A percentile compares a stretch with the other conserved stretches of the same genome.
Evolutionary conservation across 164 flowering plant species (phyloP).

Genomic region (Brasenia schreberi): DNA sequence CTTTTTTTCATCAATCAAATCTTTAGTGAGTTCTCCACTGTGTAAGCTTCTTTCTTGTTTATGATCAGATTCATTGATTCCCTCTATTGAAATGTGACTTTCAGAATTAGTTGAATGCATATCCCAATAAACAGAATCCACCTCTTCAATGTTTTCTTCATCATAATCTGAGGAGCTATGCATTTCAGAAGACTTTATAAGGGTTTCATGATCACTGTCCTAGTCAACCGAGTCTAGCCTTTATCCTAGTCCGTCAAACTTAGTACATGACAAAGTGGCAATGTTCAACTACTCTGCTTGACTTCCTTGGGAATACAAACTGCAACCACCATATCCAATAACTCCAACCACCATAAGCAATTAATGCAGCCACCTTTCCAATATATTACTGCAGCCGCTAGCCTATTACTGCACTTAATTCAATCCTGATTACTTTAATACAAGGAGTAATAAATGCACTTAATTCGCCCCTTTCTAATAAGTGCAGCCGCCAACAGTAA

Average conservation of each 20-base stretch:
- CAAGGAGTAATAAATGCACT: too few species aligned
- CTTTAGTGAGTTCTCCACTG: not conserved
- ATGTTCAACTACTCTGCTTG: not conserved
- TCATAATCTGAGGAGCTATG: not conserved
- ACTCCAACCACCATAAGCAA: too few species aligned
- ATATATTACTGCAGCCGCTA: too few species aligned
- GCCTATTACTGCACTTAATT: too few species aligned
- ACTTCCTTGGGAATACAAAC: too few species aligned
- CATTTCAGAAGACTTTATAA: not conserved
- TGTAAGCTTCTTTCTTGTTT: too few species aligned
- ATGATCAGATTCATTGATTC: not conserved
- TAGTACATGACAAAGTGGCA: not conserved
- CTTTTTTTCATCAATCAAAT: not conserved
- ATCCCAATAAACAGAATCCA: not conserved
- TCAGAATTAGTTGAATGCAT: not conserved
- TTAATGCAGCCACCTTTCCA: too few species aligned
- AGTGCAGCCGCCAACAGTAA: too few species aligned
- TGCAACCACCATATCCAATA: too few species aligned
- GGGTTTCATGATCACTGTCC: not conserved
- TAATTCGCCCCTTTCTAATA: too few species aligned
- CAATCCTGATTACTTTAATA: too few species aligned
- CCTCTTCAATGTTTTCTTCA: not conserved
- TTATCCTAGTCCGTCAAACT: not conserved
- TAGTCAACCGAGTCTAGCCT: not conserved
- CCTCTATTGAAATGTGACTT: not conserved